phyloP scores from a whole-genome alignment of 495 filamentous ascomycete genomes.

The Talaromyces stipitatus region DNA sequence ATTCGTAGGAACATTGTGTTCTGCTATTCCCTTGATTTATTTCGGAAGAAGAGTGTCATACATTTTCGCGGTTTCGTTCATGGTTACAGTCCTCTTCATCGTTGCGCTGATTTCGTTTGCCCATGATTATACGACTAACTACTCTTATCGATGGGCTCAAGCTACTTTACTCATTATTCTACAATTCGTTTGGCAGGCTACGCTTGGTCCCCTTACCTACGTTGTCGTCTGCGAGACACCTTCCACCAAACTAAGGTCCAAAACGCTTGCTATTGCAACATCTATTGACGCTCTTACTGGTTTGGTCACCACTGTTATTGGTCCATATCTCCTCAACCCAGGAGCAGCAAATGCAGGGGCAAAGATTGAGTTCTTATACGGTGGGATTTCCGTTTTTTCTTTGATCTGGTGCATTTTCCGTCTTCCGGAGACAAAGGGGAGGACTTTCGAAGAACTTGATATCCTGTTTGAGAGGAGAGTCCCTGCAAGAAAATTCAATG shows the following conservation, averaged over 20 bases:
- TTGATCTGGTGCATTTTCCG: constrained; percentile 8
- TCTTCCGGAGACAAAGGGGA: constrained; percentile 34
- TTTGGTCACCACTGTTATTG: neutral
- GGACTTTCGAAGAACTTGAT: constrained; percentile 58
- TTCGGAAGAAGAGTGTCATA: constrained; percentile 6
- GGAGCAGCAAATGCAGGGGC: constrained; percentile 6
- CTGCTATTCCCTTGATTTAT: neutral
- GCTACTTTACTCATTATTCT: constrained; percentile 4
- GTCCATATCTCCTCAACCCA: constrained; percentile 3
- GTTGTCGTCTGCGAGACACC: constrained; percentile 3
- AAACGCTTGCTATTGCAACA: constrained; percentile 1
- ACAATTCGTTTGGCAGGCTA: neutral
- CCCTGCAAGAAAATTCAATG: constrained; percentile 24
- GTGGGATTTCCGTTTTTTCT: constrained; percentile 3
- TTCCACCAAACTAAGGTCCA: constrained; percentile 5
- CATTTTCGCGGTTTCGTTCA: neutral
- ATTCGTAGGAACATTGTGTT: constrained; percentile 4
- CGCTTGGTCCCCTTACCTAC: neutral
- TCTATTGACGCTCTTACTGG: neutral
- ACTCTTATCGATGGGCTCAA: constrained; percentile 3
- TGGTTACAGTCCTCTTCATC: constrained; percentile 1
- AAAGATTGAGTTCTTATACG: constrained; percentile 7
- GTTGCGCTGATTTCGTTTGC: constrained; percentile 5
- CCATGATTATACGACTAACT: constrained; percentile 2
- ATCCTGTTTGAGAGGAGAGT: constrained; percentile 49